A percentile compares a stretch with the other conserved stretches of the same genome.
Evolutionary conservation across 73 alveolate genomes (phyloP).

Genomic region (Tetrahymena thermophila): DNA sequence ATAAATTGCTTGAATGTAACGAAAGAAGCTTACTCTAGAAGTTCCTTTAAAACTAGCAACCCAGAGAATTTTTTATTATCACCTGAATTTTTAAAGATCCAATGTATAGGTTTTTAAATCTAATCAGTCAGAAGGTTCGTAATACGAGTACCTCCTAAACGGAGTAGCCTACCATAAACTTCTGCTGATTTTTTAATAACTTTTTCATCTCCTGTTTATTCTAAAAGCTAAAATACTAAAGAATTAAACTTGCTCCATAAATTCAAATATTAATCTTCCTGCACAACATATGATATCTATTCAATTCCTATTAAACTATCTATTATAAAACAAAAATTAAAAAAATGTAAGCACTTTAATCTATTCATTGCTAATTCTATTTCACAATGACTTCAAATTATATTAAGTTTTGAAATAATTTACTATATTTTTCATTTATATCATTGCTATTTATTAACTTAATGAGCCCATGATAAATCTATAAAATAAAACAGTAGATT

Average conservation of each 20-base stretch:
- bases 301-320: not conserved
- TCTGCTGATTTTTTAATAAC: slow-evolving; percentile 33
- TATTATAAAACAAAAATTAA: not conserved
- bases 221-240: not conserved
- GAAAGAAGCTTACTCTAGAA: slow-evolving; percentile 25
- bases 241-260: not conserved
- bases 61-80: slow-evolving; percentile 29
- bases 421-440: not conserved
- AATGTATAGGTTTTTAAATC: slow-evolving; percentile 14
- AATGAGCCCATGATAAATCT: not conserved
- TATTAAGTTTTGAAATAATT: not conserved
- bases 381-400: not conserved
- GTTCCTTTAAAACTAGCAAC: slow-evolving; percentile 11
- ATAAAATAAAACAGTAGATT: not conserved
- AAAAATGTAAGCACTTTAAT: not conserved
- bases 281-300: not conserved
- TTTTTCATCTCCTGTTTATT: slow-evolving; percentile 24
- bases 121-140: slow-evolving; percentile 19
- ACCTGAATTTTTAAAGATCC: not conserved
- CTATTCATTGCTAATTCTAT: not conserved
- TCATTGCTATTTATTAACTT: not conserved
- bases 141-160: slow-evolving; percentile 40
- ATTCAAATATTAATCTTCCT: not conserved
- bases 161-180: slow-evolving; percentile 30
- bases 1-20: slow-evolving; percentile 25